These are phyloP conservation scores for Chrysoporthe austroafricana DNA, from an alignment of 2,329 filamentous ascomycete species.

Conservation along the genomic window DNA sequence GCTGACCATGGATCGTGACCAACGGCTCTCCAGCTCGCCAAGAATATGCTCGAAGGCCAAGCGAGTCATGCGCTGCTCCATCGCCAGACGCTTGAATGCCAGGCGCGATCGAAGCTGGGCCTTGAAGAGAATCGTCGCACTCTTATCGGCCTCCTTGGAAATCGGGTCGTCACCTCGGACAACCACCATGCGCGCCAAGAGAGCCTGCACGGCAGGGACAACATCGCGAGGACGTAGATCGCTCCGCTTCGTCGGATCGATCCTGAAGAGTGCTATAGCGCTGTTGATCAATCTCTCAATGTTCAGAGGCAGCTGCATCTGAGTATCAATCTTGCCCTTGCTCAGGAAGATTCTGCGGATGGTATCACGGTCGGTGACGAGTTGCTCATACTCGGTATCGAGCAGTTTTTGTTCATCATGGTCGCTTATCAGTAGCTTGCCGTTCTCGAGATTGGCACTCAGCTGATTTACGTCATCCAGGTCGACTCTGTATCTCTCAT, in stretches of 20 bases:
- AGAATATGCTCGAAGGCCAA: constrained; percentile 91
- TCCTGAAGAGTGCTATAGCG: constrained; percentile 86
- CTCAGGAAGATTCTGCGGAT: constrained; percentile 68
- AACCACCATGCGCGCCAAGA: constrained; percentile 79
- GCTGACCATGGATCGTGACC: constrained; percentile 81
- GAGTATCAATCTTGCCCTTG: constrained; percentile 75
- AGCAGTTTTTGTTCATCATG: constrained; percentile 84
- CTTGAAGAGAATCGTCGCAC: constrained; percentile 90
- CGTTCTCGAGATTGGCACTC: constrained; percentile 76
- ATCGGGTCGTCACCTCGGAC: constrained; percentile 84
- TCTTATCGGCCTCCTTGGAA: constrained; percentile 83
- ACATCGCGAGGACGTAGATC: constrained; percentile 89
- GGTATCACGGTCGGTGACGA: constrained; percentile 73
- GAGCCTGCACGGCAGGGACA: constrained; percentile 74
- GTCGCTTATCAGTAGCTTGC: constrained; percentile 84
- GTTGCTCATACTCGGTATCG: constrained; percentile 83
- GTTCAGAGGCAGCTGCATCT: constrained; percentile 91
- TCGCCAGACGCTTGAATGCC: constrained; percentile 90
- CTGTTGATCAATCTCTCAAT: constrained; percentile 88
- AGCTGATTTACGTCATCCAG: constrained; percentile 70
- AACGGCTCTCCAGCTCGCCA: constrained; percentile 87
- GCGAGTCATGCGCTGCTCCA: constrained; percentile 83
- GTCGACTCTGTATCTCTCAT: constrained; percentile 82
- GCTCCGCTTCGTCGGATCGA: constrained; percentile 83
- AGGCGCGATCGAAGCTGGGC: constrained; percentile 85